A percentile compares a stretch with the other conserved stretches of the same genome.
Conservation (phyloP, 2,329 filamentous ascomycete genomes). For the Curvularia sp. region DNA sequence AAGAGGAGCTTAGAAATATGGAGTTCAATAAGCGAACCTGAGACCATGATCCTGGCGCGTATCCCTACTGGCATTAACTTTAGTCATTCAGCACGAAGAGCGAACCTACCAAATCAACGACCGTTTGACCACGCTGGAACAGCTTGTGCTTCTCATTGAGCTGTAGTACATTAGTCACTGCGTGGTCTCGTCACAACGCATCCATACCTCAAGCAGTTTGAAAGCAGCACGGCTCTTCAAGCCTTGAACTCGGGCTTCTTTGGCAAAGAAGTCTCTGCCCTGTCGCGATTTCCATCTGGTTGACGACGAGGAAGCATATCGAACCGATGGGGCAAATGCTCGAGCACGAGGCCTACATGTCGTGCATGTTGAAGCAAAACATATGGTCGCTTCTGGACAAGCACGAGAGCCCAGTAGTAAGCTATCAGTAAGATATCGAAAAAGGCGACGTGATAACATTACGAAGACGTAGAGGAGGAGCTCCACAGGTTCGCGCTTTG, state of each 20-base stretch:
- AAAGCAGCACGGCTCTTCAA: conserved; percentile 92
- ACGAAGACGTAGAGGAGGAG: conserved; percentile 19
- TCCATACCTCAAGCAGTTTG: conserved; percentile 80
- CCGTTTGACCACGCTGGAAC: conserved; percentile 80
- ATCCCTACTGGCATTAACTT: conserved; percentile 63
- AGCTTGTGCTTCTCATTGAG: conserved; percentile 83
- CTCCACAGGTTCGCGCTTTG: conserved; percentile 8
- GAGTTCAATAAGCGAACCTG: conserved; percentile 51
- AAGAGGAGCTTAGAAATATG: conserved; percentile 2
- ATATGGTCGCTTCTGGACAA: conserved; percentile 11
- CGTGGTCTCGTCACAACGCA: background rate
- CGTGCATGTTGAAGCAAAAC: conserved; percentile 27
- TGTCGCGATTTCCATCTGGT: conserved; percentile 86
- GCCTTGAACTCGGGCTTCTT: conserved; percentile 77
- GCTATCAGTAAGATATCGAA: conserved; percentile 48
- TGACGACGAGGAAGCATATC: conserved; percentile 62
- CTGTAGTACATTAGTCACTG: conserved; percentile 54
- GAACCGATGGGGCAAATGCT: conserved; percentile 12
- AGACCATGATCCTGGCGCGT: conserved; percentile 72
- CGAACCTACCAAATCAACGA: conserved; percentile 78
- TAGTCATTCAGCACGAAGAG: background rate
- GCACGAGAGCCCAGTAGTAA: conserved; percentile 33
- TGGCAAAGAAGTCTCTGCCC: conserved; percentile 72
- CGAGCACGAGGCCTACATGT: conserved; percentile 15
- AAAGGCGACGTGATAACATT: conserved; percentile 50